Conservation (phyloP, 2,329 filamentous ascomycete genomes). For the Aspergillus sp. region DNA sequence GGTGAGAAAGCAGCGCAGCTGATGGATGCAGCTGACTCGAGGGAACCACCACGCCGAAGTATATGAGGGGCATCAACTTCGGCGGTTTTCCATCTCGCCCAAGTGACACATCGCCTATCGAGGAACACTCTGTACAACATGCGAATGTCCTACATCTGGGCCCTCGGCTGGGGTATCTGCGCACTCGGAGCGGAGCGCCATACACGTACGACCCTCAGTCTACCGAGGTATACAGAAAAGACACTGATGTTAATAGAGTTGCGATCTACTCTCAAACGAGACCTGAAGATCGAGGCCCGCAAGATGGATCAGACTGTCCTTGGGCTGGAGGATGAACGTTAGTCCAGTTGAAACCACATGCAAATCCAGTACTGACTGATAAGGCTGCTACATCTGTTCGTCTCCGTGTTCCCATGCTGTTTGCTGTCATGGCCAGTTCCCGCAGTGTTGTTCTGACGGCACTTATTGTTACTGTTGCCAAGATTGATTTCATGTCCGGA, state of each 20-base stretch:
- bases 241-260: background rate
- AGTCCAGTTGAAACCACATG: background rate
- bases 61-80: too few species aligned
- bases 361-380: too few species aligned
- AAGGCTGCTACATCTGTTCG: constrained; percentile 12
- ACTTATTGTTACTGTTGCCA: constrained; percentile 12
- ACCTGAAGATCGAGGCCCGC: background rate
- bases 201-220: too few species aligned
- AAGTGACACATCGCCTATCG: too few species aligned
- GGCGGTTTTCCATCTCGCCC: too few species aligned
- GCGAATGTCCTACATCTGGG: too few species aligned
- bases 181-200: too few species aligned
- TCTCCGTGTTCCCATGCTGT: constrained; percentile 10
- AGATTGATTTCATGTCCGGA: constrained; percentile 1
- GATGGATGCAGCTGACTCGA: too few species aligned
- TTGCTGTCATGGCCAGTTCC: constrained; percentile 12
- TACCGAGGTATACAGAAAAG: background rate
- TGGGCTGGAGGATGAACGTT: background rate
- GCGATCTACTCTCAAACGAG: background rate
- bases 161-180: too few species aligned
- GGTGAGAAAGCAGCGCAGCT: too few species aligned
- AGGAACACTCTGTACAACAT: too few species aligned
- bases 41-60: too few species aligned
- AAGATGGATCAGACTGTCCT: background rate
- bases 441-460: constrained; percentile 15